These are phyloP conservation scores for Wallemia hederae DNA, from an alignment of 1,284 basidiomycete species.

Conservation along the genomic window DNA sequence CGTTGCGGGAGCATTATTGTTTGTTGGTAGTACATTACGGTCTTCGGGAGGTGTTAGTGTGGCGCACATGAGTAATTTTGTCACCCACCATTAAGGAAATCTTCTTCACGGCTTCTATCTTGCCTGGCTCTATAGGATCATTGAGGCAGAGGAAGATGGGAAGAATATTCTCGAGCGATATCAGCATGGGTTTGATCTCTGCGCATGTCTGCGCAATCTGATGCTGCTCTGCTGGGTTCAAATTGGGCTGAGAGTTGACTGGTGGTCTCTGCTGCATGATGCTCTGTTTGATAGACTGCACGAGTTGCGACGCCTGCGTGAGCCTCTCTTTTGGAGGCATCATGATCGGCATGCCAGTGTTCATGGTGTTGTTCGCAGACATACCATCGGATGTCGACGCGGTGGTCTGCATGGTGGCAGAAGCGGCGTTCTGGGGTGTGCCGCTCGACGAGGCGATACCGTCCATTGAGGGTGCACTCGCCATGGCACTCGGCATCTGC, in stretches of 20 bases:
- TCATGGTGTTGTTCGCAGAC: not conserved
- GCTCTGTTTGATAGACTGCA: not conserved
- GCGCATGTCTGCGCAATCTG: not conserved
- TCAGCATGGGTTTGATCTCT: not conserved
- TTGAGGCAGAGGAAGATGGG: not conserved
- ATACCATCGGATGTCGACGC: not conserved
- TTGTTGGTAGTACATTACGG: not conserved
- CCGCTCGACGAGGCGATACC: not conserved
- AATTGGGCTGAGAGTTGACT: constrained; percentile 1
- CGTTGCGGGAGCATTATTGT: not conserved
- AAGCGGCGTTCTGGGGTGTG: not conserved
- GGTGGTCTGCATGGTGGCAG: not conserved
- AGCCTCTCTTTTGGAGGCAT: constrained; percentile 1
- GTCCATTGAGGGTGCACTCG: not conserved
- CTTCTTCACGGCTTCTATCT: not conserved
- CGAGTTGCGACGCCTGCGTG: not conserved
- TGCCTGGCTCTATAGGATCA: not conserved
- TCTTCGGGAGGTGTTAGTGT: not conserved
- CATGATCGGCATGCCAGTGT: not conserved
- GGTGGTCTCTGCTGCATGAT: not conserved
- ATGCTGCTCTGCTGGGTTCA: not conserved
- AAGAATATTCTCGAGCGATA: not conserved
- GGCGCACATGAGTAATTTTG: not conserved
- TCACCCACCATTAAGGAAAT: not conserved
- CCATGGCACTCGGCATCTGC: not conserved